Evolutionary conservation across 176 grass and related monocot genomes (phyloP), one percentile per base, ranked within the genome.

Genomic region (Aechmea fasciata): DNA sequence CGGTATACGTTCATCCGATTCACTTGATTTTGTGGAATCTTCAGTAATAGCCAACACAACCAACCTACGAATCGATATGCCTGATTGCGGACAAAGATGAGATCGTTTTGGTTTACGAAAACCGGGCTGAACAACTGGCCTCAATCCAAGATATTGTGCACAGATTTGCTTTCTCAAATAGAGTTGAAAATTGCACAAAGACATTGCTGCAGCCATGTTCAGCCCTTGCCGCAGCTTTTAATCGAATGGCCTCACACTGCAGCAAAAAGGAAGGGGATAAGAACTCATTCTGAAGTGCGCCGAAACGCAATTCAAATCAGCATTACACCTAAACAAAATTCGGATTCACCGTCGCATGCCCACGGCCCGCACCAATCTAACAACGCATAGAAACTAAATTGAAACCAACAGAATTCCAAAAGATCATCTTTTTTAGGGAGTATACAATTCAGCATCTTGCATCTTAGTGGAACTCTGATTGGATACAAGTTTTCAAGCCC

Each of bases 1-100:
- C 3, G 89, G 93, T 13, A 83, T 80, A 28, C 80, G 75, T 76
- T 97, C 86, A 25, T 97, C 93, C 29, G 84, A 83, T 65, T 92
- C 54, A 2, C 77, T 73, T n/a, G 85, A 82, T 72, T 89, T 89
- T 41, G 77, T 52, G 10, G 86, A 88, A 28, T 78, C 86, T 55
- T 86, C 22, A 1, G 80, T 85, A 18, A 77, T 66, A 23, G 89
- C 81, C 78, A 79, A 57, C 63, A 73, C 74, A 79, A 78, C 63
- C 41, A 52, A 71, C 57, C 15, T 63, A n/a, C 9, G 52, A 4
- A 53, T 11, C 17, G 11, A 25, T 49, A 3, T 0, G 2, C 19
- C 11, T 50, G 75, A 49, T 48, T 62, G 51, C n/a, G 6, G 75
- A 62, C 6, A 6, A 49, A 49, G 17, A 48, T 59, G 65, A 49